These are phyloP conservation scores for Pleurotus sapidus DNA, from an alignment of 768 basidiomycete genomes.

Conservation along the genomic window DNA sequence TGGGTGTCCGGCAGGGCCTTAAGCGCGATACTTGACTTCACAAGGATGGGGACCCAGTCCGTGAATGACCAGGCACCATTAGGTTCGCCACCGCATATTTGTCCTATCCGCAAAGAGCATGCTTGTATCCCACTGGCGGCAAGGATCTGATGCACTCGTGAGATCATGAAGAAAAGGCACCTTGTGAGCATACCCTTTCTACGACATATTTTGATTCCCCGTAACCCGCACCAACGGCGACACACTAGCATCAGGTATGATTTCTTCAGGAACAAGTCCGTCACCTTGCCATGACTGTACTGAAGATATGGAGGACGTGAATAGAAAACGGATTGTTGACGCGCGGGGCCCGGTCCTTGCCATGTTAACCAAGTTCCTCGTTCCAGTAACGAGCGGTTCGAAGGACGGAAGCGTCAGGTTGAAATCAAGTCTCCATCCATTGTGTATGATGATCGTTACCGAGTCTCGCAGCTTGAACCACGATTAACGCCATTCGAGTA, in stretches of 20 bases:
- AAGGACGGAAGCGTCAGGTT: constrained; percentile 25
- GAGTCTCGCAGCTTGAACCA: constrained; percentile 23
- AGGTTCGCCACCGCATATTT: constrained; percentile 26
- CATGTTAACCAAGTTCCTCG: constrained; percentile 21
- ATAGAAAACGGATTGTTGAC: constrained; percentile 22
- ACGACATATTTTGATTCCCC: constrained; percentile 7
- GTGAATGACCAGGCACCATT: constrained; percentile 30
- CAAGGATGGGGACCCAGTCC: constrained; percentile 33
- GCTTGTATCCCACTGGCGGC: constrained; percentile 21
- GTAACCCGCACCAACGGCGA: constrained; percentile 17
- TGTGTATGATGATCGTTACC: constrained; percentile 30
- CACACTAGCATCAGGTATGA: constrained; percentile 18
- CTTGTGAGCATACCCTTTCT: not conserved
- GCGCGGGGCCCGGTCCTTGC: constrained; percentile 14
- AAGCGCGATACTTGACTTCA: constrained; percentile 26
- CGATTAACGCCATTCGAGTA: constrained; percentile 4
- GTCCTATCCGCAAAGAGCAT: constrained; percentile 27
- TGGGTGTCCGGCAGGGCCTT: constrained; percentile 16
- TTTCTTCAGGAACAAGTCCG: constrained; percentile 19
- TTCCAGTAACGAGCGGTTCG: constrained; percentile 24
- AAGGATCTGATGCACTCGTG: constrained; percentile 15
- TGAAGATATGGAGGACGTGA: constrained; percentile 29
- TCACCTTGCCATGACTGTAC: constrained; percentile 13
- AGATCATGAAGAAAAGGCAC: not conserved
- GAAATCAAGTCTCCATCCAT: constrained; percentile 14